These are phyloP conservation scores for Trichophyton equinum DNA, from an alignment of 2,329 filamentous ascomycete genomes.

Conservation along the genomic window DNA sequence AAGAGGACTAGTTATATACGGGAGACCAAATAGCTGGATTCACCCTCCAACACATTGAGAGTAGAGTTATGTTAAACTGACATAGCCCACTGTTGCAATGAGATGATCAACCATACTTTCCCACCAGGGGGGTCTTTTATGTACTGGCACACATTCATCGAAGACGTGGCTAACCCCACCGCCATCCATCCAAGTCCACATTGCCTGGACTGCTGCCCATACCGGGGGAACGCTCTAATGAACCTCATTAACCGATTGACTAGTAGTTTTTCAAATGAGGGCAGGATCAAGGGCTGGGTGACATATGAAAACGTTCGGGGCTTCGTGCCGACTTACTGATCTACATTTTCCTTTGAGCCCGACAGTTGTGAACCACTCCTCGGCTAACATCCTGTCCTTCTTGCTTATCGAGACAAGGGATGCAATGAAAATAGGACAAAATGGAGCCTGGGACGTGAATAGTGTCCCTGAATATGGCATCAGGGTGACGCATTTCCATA, in stretches of 20 bases:
- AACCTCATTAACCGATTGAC: neutral
- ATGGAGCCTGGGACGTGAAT: slow-evolving; percentile 11
- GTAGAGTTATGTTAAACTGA: slow-evolving; percentile 1
- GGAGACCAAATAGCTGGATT: neutral
- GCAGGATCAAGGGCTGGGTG: neutral
- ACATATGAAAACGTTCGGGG: neutral
- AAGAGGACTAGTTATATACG: neutral
- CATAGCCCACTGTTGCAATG: slow-evolving; percentile 1
- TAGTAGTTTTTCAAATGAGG: neutral
- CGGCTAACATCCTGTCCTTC: slow-evolving; percentile 7
- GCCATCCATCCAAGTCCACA: slow-evolving; percentile 2
- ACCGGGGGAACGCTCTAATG: slow-evolving; percentile 5
- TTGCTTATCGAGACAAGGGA: slow-evolving; percentile 6
- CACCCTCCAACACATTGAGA: neutral
- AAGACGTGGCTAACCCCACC: neutral
- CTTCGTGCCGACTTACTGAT: slow-evolving; percentile 1
- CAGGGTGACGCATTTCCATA: slow-evolving; percentile 6
- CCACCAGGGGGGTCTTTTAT: slow-evolving; percentile 1
- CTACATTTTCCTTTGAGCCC: neutral
- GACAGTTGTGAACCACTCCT: slow-evolving; percentile 7
- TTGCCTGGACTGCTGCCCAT: neutral
- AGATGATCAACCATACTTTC: neutral
- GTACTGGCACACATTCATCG: neutral
- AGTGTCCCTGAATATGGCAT: slow-evolving; percentile 9
- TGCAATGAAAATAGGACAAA: slow-evolving; percentile 9